phyloP scores from a whole-genome alignment of 176 grass and related monocot species.

The Raddia guianensis region DNA sequence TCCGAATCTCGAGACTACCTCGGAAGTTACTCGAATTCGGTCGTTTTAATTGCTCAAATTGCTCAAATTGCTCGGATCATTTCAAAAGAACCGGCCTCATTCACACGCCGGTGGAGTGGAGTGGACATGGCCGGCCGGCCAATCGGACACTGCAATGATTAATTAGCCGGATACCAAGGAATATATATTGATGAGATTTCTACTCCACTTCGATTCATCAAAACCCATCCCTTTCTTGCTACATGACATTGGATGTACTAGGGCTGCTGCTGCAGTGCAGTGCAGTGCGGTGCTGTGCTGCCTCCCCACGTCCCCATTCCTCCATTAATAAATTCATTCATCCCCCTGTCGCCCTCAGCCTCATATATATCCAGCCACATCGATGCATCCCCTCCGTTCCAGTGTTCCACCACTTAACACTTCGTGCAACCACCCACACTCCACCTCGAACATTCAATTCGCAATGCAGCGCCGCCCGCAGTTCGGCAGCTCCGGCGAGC shows the following conservation, averaged over 20 bases:
- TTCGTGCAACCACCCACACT: not conserved
- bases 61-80: no score
- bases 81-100: no score
- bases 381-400: slow-evolving; percentile 12
- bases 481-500: slow-evolving; percentile 47
- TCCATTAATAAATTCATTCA: not conserved
- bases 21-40: no score
- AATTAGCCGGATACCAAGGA: slow-evolving; percentile 30
- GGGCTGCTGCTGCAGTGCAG: no score
- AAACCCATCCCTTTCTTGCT: slow-evolving; percentile 30
- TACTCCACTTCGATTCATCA: slow-evolving; percentile 23
- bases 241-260: slow-evolving; percentile 33
- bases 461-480: slow-evolving; percentile 21
- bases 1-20: no score
- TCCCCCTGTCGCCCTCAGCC: not conserved
- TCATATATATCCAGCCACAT: not conserved
- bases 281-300: not conserved
- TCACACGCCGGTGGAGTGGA: slow-evolving; percentile 22
- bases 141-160: not conserved
- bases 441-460: slow-evolving; percentile 11
- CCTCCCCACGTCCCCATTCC: not conserved
- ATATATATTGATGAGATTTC: no score
- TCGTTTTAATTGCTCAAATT: no score
- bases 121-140: slow-evolving; percentile 3
- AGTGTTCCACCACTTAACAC: not conserved